phyloP scores from a whole-genome alignment of 164 flowering plant genomes.

The Magnolia kwangsiensis region DNA sequence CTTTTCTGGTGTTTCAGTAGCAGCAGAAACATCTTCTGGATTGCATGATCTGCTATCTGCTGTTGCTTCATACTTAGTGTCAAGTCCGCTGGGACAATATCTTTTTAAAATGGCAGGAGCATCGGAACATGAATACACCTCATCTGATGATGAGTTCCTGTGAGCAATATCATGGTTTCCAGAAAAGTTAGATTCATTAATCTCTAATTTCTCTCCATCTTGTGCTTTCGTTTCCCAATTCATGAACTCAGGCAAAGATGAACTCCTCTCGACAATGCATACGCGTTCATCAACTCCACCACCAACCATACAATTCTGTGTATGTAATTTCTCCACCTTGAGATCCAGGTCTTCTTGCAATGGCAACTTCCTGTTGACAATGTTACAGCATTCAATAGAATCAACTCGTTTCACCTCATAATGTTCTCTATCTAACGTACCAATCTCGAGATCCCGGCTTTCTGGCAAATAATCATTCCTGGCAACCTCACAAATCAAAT shows the following conservation, averaged over 20 bases:
- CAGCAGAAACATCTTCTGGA: slow-evolving; percentile 11
- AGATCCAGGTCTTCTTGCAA: slow-evolving; percentile 1
- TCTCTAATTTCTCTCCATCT: slow-evolving; percentile 1
- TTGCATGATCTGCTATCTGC: slow-evolving; percentile 10
- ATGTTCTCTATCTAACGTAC: not conserved
- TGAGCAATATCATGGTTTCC: slow-evolving; percentile 9
- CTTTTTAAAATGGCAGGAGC: not conserved
- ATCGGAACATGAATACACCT: slow-evolving; percentile 7
- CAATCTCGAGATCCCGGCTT: not conserved
- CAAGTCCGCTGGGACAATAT: slow-evolving; percentile 6
- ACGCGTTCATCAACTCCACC: not conserved
- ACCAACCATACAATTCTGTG: not conserved
- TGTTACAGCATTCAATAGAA: not conserved
- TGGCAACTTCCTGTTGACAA: not conserved
- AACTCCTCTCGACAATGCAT: not conserved
- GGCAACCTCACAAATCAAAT: slow-evolving; percentile 3
- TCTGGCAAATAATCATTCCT: not conserved
- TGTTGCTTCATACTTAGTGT: not conserved
- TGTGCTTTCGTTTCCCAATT: not conserved
- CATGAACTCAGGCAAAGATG: not conserved
- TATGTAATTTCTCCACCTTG: slow-evolving; percentile 6
- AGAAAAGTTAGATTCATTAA: not conserved
- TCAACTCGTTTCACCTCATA: slow-evolving; percentile 2
- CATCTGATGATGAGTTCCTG: slow-evolving; percentile 4
- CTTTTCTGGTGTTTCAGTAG: slow-evolving; percentile 1